A percentile compares a stretch with the other conserved stretches of the same genome.
Evolutionary conservation across 2,329 filamentous ascomycete genomes (phyloP).

Genomic region (Ceratocystis papillata): DNA sequence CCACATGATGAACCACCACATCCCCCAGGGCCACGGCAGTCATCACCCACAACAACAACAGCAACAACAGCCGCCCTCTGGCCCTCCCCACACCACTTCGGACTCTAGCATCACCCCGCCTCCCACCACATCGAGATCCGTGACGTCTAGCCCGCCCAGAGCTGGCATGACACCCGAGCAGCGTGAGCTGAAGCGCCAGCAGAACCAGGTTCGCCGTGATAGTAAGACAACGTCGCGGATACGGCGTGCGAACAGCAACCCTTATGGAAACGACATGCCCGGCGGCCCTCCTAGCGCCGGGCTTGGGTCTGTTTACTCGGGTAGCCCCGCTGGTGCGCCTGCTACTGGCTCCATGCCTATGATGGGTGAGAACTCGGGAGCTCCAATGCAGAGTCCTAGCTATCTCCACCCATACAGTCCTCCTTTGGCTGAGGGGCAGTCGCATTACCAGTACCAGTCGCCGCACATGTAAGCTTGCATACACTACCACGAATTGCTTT

Average conservation of each 20-base stretch:
- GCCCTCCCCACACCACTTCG: constrained; percentile 27
- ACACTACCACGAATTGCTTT: neutral
- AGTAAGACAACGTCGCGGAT: constrained; percentile 44
- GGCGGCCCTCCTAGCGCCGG: constrained; percentile 34
- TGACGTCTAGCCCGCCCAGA: constrained; percentile 49
- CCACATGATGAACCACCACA: constrained; percentile 22
- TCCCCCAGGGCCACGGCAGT: constrained; percentile 12
- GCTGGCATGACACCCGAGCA: constrained; percentile 47
- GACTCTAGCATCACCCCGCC: constrained; percentile 42
- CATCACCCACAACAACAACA: neutral
- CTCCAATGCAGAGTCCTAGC: constrained; percentile 34
- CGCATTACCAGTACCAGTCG: constrained; percentile 23
- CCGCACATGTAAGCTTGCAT: constrained; percentile 17
- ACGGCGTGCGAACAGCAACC: constrained; percentile 40
- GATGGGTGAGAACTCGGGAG: constrained; percentile 38
- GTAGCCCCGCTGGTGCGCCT: constrained; percentile 32
- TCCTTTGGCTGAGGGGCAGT: constrained; percentile 38
- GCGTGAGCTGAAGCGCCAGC: constrained; percentile 51
- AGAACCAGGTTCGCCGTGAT: constrained; percentile 48
- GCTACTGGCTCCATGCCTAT: constrained; percentile 42
- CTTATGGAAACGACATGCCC: constrained; percentile 37
- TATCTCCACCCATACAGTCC: constrained; percentile 44
- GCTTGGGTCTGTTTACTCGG: constrained; percentile 19
- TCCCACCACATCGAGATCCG: constrained; percentile 40
- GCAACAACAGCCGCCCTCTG: constrained; percentile 18